These are phyloP conservation scores for Acanthamoeba healyi DNA, from an alignment of 208 protist species.

Conservation along the genomic window DNA sequence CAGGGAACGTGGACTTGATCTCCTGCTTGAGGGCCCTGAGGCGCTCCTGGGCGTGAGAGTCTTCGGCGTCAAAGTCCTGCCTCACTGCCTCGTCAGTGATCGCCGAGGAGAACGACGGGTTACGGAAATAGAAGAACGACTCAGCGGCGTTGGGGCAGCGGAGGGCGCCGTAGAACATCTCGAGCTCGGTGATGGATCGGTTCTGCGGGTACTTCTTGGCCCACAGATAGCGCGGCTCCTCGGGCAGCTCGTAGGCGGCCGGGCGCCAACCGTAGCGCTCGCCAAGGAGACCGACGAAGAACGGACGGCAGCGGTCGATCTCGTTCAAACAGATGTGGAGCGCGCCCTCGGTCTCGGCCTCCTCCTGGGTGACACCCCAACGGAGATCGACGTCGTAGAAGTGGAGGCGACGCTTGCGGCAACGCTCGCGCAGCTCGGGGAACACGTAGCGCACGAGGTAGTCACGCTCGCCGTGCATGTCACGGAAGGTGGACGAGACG, in stretches of 20 bases:
- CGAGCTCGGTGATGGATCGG: conserved; percentile 96
- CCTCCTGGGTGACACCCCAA: neutral
- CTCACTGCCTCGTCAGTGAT: no score
- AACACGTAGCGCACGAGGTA: conserved; percentile 94
- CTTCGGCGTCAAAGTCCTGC: conserved; percentile 71
- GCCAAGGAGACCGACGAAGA: conserved; percentile 94
- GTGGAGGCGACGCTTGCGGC: conserved; percentile 79
- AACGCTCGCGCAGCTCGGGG: conserved; percentile 90
- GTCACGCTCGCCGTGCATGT: conserved; percentile 97
- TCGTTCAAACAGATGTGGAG: conserved; percentile 94
- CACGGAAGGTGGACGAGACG: conserved; percentile 96
- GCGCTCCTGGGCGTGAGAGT: neutral
- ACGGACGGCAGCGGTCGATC: conserved; percentile 94
- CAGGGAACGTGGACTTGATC: no score
- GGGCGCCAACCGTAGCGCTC: conserved; percentile 69
- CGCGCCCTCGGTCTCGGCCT: neutral
- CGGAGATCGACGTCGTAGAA: neutral
- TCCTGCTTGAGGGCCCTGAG: neutral
- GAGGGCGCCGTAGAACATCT: conserved; percentile 94
- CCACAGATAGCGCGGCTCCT: conserved; percentile 81
- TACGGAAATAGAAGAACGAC: conserved; percentile 92
- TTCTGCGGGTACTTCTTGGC: conserved; percentile 73
- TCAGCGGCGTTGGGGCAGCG: neutral
- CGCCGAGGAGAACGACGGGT: conserved; percentile 43
- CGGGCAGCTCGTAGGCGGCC: neutral